Conservation (phyloP, 202 grass and related monocot species). For the Panicum virgatum region DNA sequence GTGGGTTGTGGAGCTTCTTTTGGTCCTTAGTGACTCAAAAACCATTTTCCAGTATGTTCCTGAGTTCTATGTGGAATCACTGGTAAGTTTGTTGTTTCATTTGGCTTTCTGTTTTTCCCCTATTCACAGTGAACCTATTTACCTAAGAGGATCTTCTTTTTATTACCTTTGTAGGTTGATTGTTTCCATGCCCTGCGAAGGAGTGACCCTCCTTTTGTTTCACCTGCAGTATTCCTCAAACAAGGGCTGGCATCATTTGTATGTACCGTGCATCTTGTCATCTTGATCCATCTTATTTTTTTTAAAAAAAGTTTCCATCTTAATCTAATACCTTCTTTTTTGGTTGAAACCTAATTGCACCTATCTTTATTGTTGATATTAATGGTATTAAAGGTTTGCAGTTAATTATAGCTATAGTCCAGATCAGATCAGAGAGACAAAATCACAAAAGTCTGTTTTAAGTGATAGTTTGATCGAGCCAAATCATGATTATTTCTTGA, state of each 20-base stretch:
- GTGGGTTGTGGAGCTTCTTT: constrained; percentile 85
- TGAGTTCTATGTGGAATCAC: constrained; percentile 85
- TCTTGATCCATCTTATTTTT: constrained; percentile 4
- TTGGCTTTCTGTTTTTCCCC: constrained; percentile 8
- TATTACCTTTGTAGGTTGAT: constrained; percentile 65
- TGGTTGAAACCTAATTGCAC: constrained; percentile 4
- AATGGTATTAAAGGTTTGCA: constrained; percentile 8
- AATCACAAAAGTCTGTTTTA: neutral
- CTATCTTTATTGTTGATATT: neutral
- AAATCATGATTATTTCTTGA: too few species aligned
- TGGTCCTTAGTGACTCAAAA: constrained; percentile 67
- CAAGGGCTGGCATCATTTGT: constrained; percentile 80
- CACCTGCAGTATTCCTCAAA: constrained; percentile 73
- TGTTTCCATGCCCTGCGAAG: constrained; percentile 85
- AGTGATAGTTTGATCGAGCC: neutral
- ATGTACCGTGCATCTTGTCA: constrained; percentile 40
- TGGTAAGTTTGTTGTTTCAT: constrained; percentile 55
- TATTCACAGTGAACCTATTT: constrained; percentile 15
- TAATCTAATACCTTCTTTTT: neutral
- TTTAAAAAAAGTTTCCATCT: too few species aligned
- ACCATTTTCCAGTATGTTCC: constrained; percentile 66
- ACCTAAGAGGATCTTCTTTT: constrained; percentile 5
- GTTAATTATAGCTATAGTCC: neutral
- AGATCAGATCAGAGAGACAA: neutral
- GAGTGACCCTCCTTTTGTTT: constrained; percentile 90